These are phyloP conservation scores for Wickerhamiella australiensis DNA, from an alignment of 805 yeast species.

Conservation along the genomic window DNA sequence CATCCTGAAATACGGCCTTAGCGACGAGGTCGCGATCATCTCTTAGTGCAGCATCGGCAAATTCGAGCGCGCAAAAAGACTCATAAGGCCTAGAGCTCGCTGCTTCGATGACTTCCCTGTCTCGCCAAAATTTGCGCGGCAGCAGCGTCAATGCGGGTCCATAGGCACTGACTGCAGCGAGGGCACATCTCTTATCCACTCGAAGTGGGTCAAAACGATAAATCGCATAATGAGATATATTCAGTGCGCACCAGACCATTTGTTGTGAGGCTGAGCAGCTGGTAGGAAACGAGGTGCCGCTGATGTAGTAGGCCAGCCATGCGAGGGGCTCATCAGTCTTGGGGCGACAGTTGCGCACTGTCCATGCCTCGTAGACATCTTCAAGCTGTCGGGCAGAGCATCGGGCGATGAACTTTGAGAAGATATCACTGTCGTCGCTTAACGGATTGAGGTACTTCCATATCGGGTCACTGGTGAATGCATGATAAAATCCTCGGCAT, in stretches of 20 bases:
- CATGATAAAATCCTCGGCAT: background rate
- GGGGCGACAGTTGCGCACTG: background rate
- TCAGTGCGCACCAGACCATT: background rate
- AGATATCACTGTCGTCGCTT: background rate
- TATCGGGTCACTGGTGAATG: background rate
- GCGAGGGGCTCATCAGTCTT: background rate
- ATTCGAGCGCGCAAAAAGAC: slow-evolving; percentile 1
- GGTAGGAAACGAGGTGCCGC: background rate
- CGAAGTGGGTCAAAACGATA: background rate
- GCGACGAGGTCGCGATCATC: slow-evolving; percentile 1
- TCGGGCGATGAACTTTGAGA: background rate
- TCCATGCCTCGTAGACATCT: background rate
- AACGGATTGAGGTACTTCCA: background rate
- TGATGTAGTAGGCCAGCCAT: background rate
- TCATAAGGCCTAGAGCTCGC: background rate
- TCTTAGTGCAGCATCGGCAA: background rate
- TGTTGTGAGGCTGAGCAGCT: background rate
- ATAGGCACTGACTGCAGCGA: background rate
- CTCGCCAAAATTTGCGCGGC: background rate
- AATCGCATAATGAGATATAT: background rate
- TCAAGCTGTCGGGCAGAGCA: background rate
- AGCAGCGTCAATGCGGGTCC: background rate
- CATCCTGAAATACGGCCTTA: background rate
- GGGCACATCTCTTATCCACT: background rate
- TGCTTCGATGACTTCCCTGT: background rate